A percentile compares a stretch with the other conserved stretches of the same genome.
Evolutionary conservation across 768 basidiomycete genomes (phyloP).

Genomic region (Suillus lakei): DNA sequence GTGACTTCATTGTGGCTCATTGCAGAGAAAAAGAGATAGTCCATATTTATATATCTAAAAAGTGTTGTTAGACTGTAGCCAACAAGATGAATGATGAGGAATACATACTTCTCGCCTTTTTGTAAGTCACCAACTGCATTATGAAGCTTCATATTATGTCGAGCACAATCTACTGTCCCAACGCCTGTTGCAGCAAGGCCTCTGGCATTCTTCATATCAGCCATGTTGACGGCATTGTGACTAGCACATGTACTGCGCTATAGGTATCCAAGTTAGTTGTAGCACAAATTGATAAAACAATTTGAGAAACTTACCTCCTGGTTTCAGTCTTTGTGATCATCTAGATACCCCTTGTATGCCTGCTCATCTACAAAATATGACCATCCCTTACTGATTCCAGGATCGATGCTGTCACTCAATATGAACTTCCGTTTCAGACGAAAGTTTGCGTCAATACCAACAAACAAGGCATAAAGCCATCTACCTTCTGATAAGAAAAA

Average conservation of each 20-base stretch:
- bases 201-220: slow-evolving; percentile 21
- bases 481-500: neutral
- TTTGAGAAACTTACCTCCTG: neutral
- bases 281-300: neutral
- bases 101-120: slow-evolving; percentile 23
- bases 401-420: slow-evolving; percentile 17
- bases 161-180: slow-evolving; percentile 30
- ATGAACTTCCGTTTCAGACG: slow-evolving; percentile 24
- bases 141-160: slow-evolving; percentile 36
- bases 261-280: neutral
- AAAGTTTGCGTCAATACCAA: slow-evolving; percentile 16
- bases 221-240: slow-evolving; percentile 32
- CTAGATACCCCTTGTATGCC: slow-evolving; percentile 19
- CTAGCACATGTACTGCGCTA: slow-evolving; percentile 24
- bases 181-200: slow-evolving; percentile 34
- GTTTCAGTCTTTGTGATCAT: neutral
- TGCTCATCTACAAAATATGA: slow-evolving; percentile 26
- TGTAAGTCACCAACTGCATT: slow-evolving; percentile 27
- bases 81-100: neutral
- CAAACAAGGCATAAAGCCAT: slow-evolving; percentile 9
- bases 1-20: neutral
- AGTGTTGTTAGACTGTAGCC: neutral
- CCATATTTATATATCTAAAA: slow-evolving; percentile 32
- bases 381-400: slow-evolving; percentile 23
- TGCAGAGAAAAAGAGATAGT: slow-evolving; percentile 35